Evolutionary conservation across 225 moss, liverwort and hornwort species (phyloP).

Genomic region (Pleurozium schreberi): DNA sequence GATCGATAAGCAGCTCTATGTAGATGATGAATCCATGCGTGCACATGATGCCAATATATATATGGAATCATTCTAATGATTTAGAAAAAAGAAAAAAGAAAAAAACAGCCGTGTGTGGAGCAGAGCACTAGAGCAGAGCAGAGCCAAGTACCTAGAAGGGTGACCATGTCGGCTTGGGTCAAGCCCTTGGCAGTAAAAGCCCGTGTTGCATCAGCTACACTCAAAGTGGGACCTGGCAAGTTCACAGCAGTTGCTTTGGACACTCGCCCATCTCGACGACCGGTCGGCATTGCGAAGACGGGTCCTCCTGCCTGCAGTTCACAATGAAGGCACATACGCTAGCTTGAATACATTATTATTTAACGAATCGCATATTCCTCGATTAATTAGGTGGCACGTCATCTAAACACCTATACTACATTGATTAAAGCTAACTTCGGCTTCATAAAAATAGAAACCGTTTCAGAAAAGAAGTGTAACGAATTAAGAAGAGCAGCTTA

Average conservation of each 20-base stretch:
- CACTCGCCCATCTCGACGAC: constrained; percentile 40
- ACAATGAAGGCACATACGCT: background rate
- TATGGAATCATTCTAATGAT: background rate
- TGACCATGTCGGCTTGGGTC: constrained; percentile 34
- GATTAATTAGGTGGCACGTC: background rate
- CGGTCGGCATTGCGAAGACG: constrained; percentile 19
- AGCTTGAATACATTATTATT: background rate
- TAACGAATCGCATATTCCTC: background rate
- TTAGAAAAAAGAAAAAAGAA: too few species aligned
- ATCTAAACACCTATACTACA: background rate
- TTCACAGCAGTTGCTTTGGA: constrained; percentile 21
- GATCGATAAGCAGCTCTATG: background rate
- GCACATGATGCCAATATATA: too few species aligned
- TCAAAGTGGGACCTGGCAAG: constrained; percentile 31
- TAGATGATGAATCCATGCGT: background rate
- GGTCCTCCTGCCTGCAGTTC: constrained; percentile 31
- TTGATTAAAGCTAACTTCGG: background rate
- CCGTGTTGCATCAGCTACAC: constrained; percentile 21
- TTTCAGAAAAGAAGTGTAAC: background rate
- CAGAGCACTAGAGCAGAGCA: background rate
- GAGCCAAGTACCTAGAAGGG: constrained; percentile 13
- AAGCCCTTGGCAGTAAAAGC: constrained; percentile 27
- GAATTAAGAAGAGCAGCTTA: background rate
- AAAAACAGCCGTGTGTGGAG: background rate
- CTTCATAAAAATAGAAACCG: too few species aligned